phyloP scores from a whole-genome alignment of 1,284 basidiomycete genomes.

The Schizopora paradoxa region DNA sequence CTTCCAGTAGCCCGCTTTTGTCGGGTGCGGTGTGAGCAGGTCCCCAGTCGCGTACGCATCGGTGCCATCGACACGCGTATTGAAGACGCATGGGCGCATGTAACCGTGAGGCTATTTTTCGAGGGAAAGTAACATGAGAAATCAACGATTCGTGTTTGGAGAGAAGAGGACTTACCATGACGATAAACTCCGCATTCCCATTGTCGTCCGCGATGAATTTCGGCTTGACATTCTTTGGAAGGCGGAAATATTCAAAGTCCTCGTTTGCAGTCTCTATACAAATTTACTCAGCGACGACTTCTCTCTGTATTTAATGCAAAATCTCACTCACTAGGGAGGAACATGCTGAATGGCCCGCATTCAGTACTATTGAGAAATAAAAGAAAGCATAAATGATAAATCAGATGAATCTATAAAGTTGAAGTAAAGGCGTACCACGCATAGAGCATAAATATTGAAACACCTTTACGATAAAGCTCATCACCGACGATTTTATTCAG shows the following conservation, averaged over 20 bases:
- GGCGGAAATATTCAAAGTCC: too few species aligned
- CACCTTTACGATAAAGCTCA: conserved; percentile 21
- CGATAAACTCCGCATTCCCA: not conserved
- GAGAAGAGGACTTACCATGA: not conserved
- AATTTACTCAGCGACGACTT: too few species aligned
- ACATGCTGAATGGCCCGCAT: too few species aligned
- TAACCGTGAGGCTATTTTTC: not conserved
- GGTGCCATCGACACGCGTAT: conserved; percentile 23
- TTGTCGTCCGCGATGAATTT: not conserved
- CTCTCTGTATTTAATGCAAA: too few species aligned
- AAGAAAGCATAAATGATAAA: too few species aligned
- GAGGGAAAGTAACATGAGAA: not conserved
- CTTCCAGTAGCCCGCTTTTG: conserved; percentile 38
- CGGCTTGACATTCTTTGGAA: too few species aligned
- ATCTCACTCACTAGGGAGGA: too few species aligned
- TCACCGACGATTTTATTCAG: conserved; percentile 26
- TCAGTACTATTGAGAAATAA: too few species aligned
- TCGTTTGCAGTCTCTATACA: too few species aligned
- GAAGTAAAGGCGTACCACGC: too few species aligned
- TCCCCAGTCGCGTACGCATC: conserved; percentile 36
- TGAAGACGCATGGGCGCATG: conserved; percentile 18
- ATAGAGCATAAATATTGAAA: conserved; percentile 23
- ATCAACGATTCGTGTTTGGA: not conserved
- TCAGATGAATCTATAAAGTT: too few species aligned
- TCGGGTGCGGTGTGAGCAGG: conserved; percentile 40